phyloP scores from a whole-genome alignment of 345 rosid species.

The Corchorus olitorius region DNA sequence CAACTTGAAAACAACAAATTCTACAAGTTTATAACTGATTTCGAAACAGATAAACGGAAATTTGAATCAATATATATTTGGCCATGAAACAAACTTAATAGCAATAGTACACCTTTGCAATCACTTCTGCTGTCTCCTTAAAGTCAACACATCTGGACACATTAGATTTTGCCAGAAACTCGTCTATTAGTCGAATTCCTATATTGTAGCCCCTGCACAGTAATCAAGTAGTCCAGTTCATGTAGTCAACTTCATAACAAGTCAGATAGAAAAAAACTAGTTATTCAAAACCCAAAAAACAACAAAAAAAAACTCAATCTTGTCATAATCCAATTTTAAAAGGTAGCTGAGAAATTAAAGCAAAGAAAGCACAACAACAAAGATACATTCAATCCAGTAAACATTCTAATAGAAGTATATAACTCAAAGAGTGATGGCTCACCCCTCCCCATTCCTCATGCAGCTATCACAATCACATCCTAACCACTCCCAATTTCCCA shows the following conservation, averaged over 20 bases:
- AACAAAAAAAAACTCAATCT: background rate
- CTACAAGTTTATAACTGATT: no score
- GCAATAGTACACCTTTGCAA: slow-evolving; percentile 67
- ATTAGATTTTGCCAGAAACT: slow-evolving; percentile 90
- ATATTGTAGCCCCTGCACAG: slow-evolving; percentile 86
- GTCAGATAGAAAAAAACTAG: background rate
- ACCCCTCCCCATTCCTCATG: background rate
- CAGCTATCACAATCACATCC: background rate
- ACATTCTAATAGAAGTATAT: background rate
- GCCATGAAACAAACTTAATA: background rate
- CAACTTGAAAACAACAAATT: background rate
- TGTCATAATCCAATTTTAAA: background rate
- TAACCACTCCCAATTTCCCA: background rate
- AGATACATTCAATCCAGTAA: background rate
- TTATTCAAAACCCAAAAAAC: background rate
- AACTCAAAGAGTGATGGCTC: background rate
- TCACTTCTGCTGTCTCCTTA: slow-evolving; percentile 84
- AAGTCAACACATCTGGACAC: slow-evolving; percentile 88
- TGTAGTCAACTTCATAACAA: background rate
- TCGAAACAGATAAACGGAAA: background rate
- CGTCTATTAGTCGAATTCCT: slow-evolving; percentile 81
- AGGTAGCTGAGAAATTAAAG: background rate
- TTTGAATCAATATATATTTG: background rate
- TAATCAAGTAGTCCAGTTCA: background rate
- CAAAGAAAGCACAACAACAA: background rate